A percentile compares a stretch with the other conserved stretches of the same genome.
phyloP scores from a whole-genome alignment of 73 alveolate species.

The Tetrahymena elliotti region DNA sequence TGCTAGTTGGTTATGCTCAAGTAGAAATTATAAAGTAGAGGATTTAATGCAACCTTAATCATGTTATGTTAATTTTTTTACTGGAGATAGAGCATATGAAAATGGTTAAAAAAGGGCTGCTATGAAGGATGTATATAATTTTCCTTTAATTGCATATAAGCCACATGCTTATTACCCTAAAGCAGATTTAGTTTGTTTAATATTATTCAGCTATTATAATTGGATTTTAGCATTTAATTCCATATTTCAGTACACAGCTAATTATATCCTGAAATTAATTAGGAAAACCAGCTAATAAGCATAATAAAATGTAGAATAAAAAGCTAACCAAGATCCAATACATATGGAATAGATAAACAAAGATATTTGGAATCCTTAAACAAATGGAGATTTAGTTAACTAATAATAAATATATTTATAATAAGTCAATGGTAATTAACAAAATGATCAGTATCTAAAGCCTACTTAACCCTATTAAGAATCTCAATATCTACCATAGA shows the following conservation, averaged over 20 bases:
- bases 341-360: not conserved
- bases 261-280: not conserved
- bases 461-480: too few species aligned
- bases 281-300: not conserved
- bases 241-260: not conserved
- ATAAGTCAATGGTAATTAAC: too few species aligned
- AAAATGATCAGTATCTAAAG: too few species aligned
- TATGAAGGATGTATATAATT: not conserved
- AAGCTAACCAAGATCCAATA: not conserved
- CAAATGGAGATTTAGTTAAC: too few species aligned
- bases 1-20: not conserved
- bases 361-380: too few species aligned
- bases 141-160: not conserved
- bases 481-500: too few species aligned
- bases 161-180: not conserved
- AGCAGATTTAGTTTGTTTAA: not conserved
- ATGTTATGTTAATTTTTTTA: not conserved
- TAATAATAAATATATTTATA: too few species aligned
- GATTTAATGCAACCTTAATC: not conserved
- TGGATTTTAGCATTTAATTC: not conserved
- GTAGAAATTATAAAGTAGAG: not conserved
- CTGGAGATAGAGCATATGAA: not conserved
- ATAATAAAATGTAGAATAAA: not conserved
- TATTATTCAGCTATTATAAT: not conserved
- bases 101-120: not conserved